A percentile compares a stretch with the other conserved stretches of the same genome.
Conservation (phyloP, 2,329 filamentous ascomycete species). For the Fusarium sp. region DNA sequence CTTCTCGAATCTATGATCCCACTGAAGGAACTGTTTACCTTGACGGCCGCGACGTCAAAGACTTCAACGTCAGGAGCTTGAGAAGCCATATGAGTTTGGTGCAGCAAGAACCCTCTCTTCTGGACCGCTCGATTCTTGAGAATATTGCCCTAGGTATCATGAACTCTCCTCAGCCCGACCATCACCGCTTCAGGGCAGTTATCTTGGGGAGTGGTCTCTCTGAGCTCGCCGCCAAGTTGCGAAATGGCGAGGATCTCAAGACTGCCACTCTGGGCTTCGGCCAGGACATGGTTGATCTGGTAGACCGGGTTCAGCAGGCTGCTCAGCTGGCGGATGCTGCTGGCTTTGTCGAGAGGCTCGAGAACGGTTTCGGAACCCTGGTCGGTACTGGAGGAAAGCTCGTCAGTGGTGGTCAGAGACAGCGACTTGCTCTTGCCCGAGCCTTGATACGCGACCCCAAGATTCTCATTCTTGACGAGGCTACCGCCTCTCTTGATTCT, state of each 20-base stretch:
- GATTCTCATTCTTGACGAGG: slow-evolving; percentile 74
- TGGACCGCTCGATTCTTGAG: slow-evolving; percentile 64
- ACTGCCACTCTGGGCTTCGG: slow-evolving; percentile 61
- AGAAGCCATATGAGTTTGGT: slow-evolving; percentile 62
- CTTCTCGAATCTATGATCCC: slow-evolving; percentile 72
- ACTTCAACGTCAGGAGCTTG: slow-evolving; percentile 63
- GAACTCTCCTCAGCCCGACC: slow-evolving; percentile 59
- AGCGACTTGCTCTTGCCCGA: slow-evolving; percentile 72
- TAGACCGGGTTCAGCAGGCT: slow-evolving; percentile 65
- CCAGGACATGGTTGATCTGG: slow-evolving; percentile 64
- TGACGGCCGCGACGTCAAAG: slow-evolving; percentile 64
- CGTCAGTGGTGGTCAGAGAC: slow-evolving; percentile 73
- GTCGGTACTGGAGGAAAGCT: slow-evolving; percentile 70
- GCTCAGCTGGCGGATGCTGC: slow-evolving; percentile 73
- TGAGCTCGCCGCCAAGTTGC: slow-evolving; percentile 66
- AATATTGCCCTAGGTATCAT: slow-evolving; percentile 68
- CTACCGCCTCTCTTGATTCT: slow-evolving; percentile 74
- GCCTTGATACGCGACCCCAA: slow-evolving; percentile 70
- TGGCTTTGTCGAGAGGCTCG: slow-evolving; percentile 68
- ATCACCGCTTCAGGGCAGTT: slow-evolving; percentile 58
- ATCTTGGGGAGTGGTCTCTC: slow-evolving; percentile 66
- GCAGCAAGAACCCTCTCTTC: slow-evolving; percentile 62
- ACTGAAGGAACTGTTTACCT: slow-evolving; percentile 63
- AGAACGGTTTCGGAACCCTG: slow-evolving; percentile 68
- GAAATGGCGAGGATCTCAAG: slow-evolving; percentile 65